Base-by-base conservation (phyloP, 495 filamentous ascomycete species). In the Podospora pseudoanserina region DNA sequence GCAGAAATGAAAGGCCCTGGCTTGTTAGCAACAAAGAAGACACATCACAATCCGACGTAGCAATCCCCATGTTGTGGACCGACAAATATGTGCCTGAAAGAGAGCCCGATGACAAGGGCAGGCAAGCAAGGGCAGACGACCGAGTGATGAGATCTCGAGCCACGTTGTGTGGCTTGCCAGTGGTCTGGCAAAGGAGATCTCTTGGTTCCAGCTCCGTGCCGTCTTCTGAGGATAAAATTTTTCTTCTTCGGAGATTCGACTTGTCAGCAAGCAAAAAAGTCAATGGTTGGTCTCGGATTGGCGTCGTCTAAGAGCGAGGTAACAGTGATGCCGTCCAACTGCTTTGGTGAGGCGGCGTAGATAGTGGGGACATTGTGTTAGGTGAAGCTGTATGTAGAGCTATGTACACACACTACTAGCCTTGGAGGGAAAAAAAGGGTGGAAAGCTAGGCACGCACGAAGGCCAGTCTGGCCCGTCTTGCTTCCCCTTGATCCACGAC, bases 401-500 rank as follows among this genome's bases (percentile, higher is more conserved):
- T 23, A 23, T 23, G 23, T 23, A 23, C 23, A 1, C 23, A 49
- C 4, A 32, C 30, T 32, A 49, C 39, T 16, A 49, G 39, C 13
- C 39, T 49, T 49, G 39, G 13, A 49, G 2, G 13, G 18, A 16
- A 49, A 49, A 49, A 49, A 49, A 16, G 39, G 18, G 15, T 11
- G 39, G 39, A 49, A 49, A 16, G 15, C 39, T 49, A 18, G 39
- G 39, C 39, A 49, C 39, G 39, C 39, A 49, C 39, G 39, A 49
- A 49, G 39, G 39, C 39, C 39, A 49, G 39, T 18, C 39, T 49
- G 39, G 39, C 39, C 39, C 39, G 15, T 49, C 39, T 49, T 49
- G 39, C 18, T 49, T 49, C 39, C 39, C 39, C 28, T 19, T 23
- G 26, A 59, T 63, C 30, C 44, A 60, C 62, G 64, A 71, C 66